These are phyloP conservation scores for Chaetomium olivaceum DNA, from an alignment of 2,329 filamentous ascomycete species.

Conservation along the genomic window DNA sequence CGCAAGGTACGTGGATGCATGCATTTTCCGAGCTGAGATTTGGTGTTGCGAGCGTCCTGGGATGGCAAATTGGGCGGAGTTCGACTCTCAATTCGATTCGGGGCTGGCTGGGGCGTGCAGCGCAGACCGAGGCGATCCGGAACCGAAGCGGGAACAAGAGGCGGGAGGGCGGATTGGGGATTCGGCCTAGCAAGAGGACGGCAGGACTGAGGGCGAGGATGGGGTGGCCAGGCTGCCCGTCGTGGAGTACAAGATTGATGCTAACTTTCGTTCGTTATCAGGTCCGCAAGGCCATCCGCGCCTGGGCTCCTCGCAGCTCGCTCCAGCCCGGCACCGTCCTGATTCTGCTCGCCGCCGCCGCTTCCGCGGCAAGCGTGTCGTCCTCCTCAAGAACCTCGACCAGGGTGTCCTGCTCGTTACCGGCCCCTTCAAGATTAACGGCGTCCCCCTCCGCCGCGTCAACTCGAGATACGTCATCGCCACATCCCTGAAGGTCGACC, in stretches of 20 bases:
- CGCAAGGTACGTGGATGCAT: slow-evolving; percentile 81
- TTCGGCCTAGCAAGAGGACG: not conserved
- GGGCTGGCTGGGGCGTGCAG: slow-evolving; percentile 20
- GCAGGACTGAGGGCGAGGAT: not conserved
- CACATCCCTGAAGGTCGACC: slow-evolving; percentile 80
- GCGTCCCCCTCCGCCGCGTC: slow-evolving; percentile 92
- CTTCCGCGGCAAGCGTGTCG: slow-evolving; percentile 99
- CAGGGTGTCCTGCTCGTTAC: slow-evolving; percentile 99
- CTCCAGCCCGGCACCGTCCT: slow-evolving; percentile 95
- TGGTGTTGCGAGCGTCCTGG: slow-evolving; percentile 9
- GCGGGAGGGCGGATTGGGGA: not conserved
- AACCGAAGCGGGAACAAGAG: slow-evolving; percentile 11
- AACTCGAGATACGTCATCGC: slow-evolving; percentile 93
- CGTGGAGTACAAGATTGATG: slow-evolving; percentile 11
- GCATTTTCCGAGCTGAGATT: slow-evolving; percentile 26
- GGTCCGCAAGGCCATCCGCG: slow-evolving; percentile 91
- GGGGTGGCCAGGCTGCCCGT: not conserved
- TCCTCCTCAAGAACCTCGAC: slow-evolving; percentile 96
- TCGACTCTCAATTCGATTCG: slow-evolving; percentile 16
- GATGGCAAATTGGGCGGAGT: slow-evolving; percentile 22
- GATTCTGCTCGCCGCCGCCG: slow-evolving; percentile 98
- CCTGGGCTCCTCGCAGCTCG: slow-evolving; percentile 82
- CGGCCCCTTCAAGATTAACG: slow-evolving; percentile 99
- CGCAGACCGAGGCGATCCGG: slow-evolving; percentile 5
- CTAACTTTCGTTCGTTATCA: slow-evolving; percentile 48